These are phyloP conservation scores for Luzula sylvatica DNA, from an alignment of 176 grass and related monocot genomes.

Conservation along the genomic window DNA sequence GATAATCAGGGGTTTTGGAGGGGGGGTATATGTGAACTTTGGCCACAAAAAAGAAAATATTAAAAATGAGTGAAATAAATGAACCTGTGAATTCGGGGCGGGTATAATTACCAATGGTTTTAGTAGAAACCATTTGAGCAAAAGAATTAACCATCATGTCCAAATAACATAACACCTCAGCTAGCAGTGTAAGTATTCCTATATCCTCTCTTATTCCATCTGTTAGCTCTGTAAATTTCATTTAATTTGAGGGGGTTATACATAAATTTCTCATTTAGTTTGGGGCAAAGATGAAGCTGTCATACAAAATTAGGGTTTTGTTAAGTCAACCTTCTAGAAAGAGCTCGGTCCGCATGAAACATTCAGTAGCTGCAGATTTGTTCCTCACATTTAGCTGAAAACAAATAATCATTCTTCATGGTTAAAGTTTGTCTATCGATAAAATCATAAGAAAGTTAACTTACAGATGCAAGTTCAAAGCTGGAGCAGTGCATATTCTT, in stretches of 20 bases:
- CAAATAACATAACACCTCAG: conserved; percentile 77
- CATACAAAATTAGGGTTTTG: conserved; percentile 3
- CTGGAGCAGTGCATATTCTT: conserved; percentile 93
- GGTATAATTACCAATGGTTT: conserved; percentile 62
- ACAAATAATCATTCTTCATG: background rate
- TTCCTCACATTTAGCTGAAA: conserved; percentile 97
- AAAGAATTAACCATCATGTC: conserved; percentile 99
- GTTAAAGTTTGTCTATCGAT: background rate
- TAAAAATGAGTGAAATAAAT: no score
- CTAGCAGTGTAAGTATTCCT: conserved; percentile 63
- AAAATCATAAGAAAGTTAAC: conserved; percentile 15
- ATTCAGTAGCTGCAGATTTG: conserved; percentile 86
- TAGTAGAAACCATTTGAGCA: conserved; percentile 81
- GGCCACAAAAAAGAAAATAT: conserved; percentile 1
- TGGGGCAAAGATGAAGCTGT: background rate
- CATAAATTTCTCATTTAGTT: background rate
- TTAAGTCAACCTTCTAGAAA: conserved; percentile 74
- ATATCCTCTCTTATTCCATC: conserved; percentile 71
- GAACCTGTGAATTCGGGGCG: conserved; percentile 83
- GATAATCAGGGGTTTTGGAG: no score
- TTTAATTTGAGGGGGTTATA: background rate
- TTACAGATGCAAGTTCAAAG: conserved; percentile 94
- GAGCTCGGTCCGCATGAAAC: conserved; percentile 76
- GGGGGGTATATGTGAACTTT: no score
- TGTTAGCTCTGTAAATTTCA: conserved; percentile 49